A percentile compares a stretch with the other conserved stretches of the same genome.
These are phyloP conservation scores for Stemphylium beticola DNA, from an alignment of 2,329 filamentous ascomycete species.

Conservation along the genomic window DNA sequence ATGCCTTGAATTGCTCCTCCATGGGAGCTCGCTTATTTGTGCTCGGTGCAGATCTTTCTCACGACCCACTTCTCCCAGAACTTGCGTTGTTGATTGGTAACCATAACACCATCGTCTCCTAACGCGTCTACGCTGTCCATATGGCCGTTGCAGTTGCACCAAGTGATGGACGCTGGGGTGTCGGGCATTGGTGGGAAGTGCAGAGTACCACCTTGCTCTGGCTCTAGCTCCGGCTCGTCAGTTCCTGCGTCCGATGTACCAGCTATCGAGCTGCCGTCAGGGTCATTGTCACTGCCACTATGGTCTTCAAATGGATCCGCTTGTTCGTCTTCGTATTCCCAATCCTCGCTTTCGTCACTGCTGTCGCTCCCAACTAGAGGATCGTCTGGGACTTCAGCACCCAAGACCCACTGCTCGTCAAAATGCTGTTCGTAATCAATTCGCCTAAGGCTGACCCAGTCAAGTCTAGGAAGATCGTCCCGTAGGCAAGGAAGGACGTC, in stretches of 20 bases:
- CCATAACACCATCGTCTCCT: constrained; percentile 56
- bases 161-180: constrained; percentile 54
- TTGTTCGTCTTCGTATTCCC: constrained; percentile 41
- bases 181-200: constrained; percentile 55
- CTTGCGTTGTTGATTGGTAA: constrained; percentile 59
- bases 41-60: constrained; percentile 52
- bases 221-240: constrained; percentile 32
- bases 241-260: constrained; percentile 44
- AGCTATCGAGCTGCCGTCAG: constrained; percentile 44
- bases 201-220: constrained; percentile 50
- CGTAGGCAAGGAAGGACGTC: constrained; percentile 65
- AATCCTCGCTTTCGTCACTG: constrained; percentile 48
- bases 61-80: constrained; percentile 64
- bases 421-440: constrained; percentile 66
- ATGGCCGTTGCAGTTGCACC: constrained; percentile 55
- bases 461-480: constrained; percentile 62
- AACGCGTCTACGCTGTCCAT: constrained; percentile 54
- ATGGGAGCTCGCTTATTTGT: constrained; percentile 37
- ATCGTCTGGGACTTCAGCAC: constrained; percentile 58
- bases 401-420: constrained; percentile 54
- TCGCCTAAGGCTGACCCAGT: constrained; percentile 67
- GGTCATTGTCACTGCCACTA: constrained; percentile 37
- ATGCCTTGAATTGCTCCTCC: neutral
- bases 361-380: constrained; percentile 52
- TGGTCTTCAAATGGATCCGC: constrained; percentile 25